A percentile compares a stretch with the other conserved stretches of the same genome.
Evolutionary conservation across 176 grass and related monocot species (phyloP).

Genomic region (Dendrocalamus sinicus): DNA sequence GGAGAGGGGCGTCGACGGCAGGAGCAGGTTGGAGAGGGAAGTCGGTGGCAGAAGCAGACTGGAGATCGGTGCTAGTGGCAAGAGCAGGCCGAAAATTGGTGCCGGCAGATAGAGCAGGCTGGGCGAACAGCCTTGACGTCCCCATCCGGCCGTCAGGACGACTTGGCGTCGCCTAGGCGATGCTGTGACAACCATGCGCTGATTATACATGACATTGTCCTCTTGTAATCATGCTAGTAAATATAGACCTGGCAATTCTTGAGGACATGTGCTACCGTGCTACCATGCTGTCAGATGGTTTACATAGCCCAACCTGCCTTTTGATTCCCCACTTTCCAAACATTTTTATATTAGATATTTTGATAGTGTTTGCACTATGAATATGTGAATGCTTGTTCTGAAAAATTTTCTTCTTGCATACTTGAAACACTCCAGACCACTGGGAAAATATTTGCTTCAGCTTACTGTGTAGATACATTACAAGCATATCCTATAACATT

Average conservation of each 20-base stretch:
- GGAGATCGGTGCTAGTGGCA: too few species aligned
- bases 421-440: neutral
- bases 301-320: neutral
- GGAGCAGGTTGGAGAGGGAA: too few species aligned
- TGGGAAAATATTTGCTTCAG: neutral
- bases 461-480: neutral
- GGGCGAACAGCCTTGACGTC: too few species aligned
- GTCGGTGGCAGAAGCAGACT: too few species aligned
- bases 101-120: too few species aligned
- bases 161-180: too few species aligned
- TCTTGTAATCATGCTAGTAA: slow-evolving; percentile 25
- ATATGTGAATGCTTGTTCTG: neutral
- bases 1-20: too few species aligned
- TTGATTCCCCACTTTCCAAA: neutral
- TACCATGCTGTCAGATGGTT: neutral
- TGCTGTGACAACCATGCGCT: neutral
- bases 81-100: too few species aligned
- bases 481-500: neutral
- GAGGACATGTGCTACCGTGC: too few species aligned
- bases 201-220: neutral
- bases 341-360: neutral
- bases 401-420: neutral
- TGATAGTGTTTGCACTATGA: neutral
- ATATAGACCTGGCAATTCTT: neutral
- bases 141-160: too few species aligned